These are phyloP conservation scores for Ogataea corticis DNA, from an alignment of 805 yeast species.

Conservation along the genomic window DNA sequence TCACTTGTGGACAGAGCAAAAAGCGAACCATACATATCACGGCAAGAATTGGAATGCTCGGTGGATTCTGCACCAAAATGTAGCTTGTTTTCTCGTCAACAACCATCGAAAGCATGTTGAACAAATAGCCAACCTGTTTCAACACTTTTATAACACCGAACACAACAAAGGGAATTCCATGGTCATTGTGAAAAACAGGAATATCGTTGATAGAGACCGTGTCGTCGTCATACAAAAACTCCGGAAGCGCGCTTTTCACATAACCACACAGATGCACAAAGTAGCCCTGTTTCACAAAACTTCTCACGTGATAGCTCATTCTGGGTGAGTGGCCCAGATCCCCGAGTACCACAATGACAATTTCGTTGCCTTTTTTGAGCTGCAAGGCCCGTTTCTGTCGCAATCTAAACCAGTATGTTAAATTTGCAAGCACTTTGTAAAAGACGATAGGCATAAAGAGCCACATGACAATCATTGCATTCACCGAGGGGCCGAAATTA, in stretches of 20 bases:
- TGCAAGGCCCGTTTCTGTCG: constrained; percentile 14
- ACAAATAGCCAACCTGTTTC: constrained; percentile 51
- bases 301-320: constrained; percentile 85
- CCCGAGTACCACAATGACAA: constrained; percentile 82
- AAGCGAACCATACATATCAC: constrained; percentile 56
- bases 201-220: constrained; percentile 48
- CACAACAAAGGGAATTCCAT: constrained; percentile 50
- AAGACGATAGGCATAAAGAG: constrained; percentile 44
- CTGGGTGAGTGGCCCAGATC: constrained; percentile 95
- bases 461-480: constrained; percentile 48
- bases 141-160: constrained; percentile 63
- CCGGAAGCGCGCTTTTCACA: constrained; percentile 55
- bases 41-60: constrained; percentile 79
- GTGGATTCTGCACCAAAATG: constrained; percentile 87
- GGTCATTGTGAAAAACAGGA: constrained; percentile 39
- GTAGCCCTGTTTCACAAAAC: constrained; percentile 69
- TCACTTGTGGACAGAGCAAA: constrained; percentile 46
- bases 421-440: constrained; percentile 41
- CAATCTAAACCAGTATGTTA: constrained; percentile 25
- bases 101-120: constrained; percentile 48
- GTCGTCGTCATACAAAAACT: constrained; percentile 49
- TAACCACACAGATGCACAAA: constrained; percentile 87
- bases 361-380: constrained; percentile 43
- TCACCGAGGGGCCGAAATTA: constrained; percentile 40
- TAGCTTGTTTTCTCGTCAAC: constrained; percentile 63